These are phyloP conservation scores for Sporothrix sp. DNA, from an alignment of 2,329 filamentous ascomycete species.

Conservation along the genomic window DNA sequence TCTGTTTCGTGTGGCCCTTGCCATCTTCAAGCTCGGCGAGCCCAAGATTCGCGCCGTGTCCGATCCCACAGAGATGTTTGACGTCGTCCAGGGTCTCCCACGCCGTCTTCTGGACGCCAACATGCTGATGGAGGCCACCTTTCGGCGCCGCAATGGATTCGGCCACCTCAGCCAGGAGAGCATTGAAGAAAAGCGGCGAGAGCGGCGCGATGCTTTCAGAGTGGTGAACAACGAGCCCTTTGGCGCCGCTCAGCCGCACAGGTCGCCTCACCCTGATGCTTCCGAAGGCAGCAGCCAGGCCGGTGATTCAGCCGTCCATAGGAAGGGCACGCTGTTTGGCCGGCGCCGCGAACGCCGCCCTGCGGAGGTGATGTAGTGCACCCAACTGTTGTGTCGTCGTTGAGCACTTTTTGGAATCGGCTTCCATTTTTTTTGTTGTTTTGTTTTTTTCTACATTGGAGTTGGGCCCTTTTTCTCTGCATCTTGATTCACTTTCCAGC, in stretches of 20 bases:
- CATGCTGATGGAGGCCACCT: slow-evolving; percentile 69
- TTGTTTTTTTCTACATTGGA: neutral
- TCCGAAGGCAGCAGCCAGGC: neutral
- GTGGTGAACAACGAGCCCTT: slow-evolving; percentile 33
- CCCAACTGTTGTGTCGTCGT: neutral
- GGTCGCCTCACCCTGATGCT: slow-evolving; percentile 20
- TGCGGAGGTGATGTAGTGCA: slow-evolving; percentile 24
- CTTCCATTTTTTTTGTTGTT: neutral
- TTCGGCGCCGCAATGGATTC: slow-evolving; percentile 69
- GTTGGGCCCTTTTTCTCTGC: neutral
- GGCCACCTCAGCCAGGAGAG: slow-evolving; percentile 71
- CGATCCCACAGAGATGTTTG: slow-evolving; percentile 93
- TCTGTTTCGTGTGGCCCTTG: slow-evolving; percentile 80
- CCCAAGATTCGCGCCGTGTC: slow-evolving; percentile 65
- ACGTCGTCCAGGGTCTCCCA: slow-evolving; percentile 81
- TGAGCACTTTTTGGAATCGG: neutral
- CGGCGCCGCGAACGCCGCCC: slow-evolving; percentile 30
- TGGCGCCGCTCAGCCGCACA: slow-evolving; percentile 17
- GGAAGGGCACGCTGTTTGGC: slow-evolving; percentile 39
- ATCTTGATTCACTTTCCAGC: neutral
- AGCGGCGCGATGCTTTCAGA: slow-evolving; percentile 48
- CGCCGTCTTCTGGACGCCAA: slow-evolving; percentile 75
- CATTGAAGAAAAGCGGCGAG: slow-evolving; percentile 65
- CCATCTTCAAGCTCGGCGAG: slow-evolving; percentile 86
- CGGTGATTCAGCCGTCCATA: slow-evolving; percentile 18